Conservation (phyloP, 225 moss, liverwort and hornwort genomes). For the Pseudisothecium myosuroides region DNA sequence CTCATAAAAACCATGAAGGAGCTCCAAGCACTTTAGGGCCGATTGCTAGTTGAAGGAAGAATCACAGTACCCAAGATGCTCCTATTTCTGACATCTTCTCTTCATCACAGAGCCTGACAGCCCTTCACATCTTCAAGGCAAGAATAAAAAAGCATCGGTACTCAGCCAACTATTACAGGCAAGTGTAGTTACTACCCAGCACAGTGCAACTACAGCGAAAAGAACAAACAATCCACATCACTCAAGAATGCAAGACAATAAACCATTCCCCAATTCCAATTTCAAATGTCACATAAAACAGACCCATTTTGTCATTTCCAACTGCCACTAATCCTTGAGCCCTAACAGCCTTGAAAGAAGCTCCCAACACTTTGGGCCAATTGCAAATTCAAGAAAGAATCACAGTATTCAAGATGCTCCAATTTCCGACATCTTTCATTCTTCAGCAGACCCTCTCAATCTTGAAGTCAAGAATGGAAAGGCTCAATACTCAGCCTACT, state of each 20-base stretch:
- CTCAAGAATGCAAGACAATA: not conserved
- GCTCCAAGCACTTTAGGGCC: not conserved
- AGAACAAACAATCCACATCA: not conserved
- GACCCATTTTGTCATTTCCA: not conserved
- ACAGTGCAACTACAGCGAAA: not conserved
- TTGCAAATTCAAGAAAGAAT: not conserved
- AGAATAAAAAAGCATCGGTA: not conserved
- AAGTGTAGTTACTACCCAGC: not conserved
- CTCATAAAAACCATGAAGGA: not conserved
- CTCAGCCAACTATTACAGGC: not conserved
- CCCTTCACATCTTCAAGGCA: not conserved
- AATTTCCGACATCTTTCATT: not conserved
- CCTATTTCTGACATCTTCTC: not conserved
- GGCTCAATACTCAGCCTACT: too few relatives aligned
- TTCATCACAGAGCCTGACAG: not conserved
- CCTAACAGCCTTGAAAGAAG: not conserved
- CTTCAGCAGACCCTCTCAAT: not conserved
- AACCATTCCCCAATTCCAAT: too few relatives aligned
- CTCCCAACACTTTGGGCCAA: not conserved
- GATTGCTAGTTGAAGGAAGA: not conserved
- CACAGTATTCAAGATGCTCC: not conserved
- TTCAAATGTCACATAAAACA: not conserved
- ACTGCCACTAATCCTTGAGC: not conserved
- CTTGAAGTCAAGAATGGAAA: not conserved
- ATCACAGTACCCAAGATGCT: not conserved